phyloP scores from a whole-genome alignment of 2,329 filamentous ascomycete genomes.

The Pestalotiopsis fici region DNA sequence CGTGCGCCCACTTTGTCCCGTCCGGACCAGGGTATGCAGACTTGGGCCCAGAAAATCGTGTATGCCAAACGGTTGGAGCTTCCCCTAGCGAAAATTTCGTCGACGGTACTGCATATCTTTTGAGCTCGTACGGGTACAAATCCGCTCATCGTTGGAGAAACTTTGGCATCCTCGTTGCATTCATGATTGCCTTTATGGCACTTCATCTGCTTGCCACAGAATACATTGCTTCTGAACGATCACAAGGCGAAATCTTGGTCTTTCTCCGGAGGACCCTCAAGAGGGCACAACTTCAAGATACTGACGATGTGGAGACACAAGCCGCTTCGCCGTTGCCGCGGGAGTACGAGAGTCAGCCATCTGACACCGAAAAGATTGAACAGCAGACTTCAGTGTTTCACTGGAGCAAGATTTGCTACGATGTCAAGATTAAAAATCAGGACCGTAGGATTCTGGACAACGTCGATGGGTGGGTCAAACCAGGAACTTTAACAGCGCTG shows the following conservation, averaged over 20 bases:
- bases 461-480: no score
- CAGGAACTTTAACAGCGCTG: no score
- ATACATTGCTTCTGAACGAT: not conserved
- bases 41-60: no score
- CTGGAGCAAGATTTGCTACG: slow-evolving; percentile 32
- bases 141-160: not conserved
- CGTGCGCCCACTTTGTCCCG: not conserved
- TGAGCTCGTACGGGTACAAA: no score
- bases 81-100: no score
- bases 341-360: not conserved
- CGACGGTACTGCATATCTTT: no score
- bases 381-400: not conserved
- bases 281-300: not conserved
- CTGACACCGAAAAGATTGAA: not conserved
- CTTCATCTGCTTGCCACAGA: not conserved
- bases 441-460: no score
- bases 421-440: slow-evolving; percentile 58
- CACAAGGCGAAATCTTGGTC: not conserved
- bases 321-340: not conserved
- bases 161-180: not conserved
- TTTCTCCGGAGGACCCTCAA: not conserved
- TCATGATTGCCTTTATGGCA: not conserved
- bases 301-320: not conserved
- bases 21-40: not conserved
- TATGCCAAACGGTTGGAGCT: no score